phyloP scores from a whole-genome alignment of 495 filamentous ascomycete genomes.

The Bombardia bombarda region DNA sequence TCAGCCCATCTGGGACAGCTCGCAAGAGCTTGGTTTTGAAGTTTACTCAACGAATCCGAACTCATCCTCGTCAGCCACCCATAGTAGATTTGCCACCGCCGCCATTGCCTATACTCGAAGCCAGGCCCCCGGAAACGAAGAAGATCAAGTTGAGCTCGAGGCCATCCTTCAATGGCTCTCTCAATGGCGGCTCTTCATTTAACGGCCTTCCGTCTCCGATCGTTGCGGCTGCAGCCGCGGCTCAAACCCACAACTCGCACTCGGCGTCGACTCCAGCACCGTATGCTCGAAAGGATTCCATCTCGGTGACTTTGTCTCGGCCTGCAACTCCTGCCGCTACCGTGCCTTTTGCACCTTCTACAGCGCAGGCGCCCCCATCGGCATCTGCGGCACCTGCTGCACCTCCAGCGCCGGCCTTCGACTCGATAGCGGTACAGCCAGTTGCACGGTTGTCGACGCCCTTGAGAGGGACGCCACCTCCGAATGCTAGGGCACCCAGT shows the following conservation, averaged over 20 bases:
- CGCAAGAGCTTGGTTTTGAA: conserved; percentile 22
- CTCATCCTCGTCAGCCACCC: conserved; percentile 14
- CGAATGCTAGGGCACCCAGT: background rate
- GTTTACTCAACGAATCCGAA: conserved; percentile 27
- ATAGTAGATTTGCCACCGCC: conserved; percentile 3
- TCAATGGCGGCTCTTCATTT: conserved; percentile 10
- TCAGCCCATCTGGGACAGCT: too few relatives aligned
- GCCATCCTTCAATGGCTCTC: conserved; percentile 16
- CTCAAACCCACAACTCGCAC: background rate
- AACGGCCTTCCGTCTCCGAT: conserved; percentile 8
- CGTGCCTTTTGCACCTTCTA: background rate
- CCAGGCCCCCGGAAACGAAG: conserved; percentile 22
- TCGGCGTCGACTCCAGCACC: conserved; percentile 1
- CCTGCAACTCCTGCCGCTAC: background rate
- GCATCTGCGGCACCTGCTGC: background rate
- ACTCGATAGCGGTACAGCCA: conserved; percentile 22
- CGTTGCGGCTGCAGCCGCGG: background rate
- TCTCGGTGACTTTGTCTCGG: conserved; percentile 15
- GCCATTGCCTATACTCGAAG: conserved; percentile 14
- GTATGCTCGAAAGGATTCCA: conserved; percentile 17
- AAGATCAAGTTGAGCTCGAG: conserved; percentile 24
- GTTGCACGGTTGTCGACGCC: conserved; percentile 8
- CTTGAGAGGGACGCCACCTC: conserved; percentile 5
- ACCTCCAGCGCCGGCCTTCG: conserved; percentile 1
- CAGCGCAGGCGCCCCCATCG: background rate